Evolutionary conservation across 306 rosid species (phyloP).

Genomic region (Elaeagnus macrophylla): DNA sequence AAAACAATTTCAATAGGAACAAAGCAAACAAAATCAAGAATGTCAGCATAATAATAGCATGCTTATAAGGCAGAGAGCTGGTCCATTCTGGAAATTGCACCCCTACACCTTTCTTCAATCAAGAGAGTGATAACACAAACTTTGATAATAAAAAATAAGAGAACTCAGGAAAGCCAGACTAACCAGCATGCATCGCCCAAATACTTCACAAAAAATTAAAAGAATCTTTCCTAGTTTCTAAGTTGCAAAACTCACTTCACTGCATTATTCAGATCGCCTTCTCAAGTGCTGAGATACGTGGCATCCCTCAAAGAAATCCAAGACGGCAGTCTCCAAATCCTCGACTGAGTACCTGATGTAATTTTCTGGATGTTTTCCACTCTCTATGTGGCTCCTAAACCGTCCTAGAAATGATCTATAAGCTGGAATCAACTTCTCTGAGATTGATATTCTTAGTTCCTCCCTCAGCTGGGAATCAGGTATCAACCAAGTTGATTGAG

Average conservation of each 20-base stretch:
- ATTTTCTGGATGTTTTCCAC: conserved; percentile 90
- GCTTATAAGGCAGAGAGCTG: conserved; percentile 71
- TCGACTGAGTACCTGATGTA: conserved; percentile 89
- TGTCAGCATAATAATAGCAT: conserved; percentile 49
- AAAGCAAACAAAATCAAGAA: conserved; percentile 58
- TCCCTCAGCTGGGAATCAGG: conserved; percentile 92
- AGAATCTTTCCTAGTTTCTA: conserved; percentile 74
- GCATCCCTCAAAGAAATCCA: conserved; percentile 87
- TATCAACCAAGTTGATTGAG: conserved; percentile 77
- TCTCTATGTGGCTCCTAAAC: conserved; percentile 82
- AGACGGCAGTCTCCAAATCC: conserved; percentile 66
- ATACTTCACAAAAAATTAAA: conserved; percentile 68
- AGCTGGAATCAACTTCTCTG: conserved; percentile 85
- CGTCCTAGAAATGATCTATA: conserved; percentile 91
- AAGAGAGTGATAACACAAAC: conserved; percentile 23
- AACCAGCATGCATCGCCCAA: conserved; percentile 39
- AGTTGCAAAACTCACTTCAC: conserved; percentile 38
- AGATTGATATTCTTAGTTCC: conserved; percentile 76
- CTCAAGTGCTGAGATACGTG: conserved; percentile 65
- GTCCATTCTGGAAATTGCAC: conserved; percentile 22
- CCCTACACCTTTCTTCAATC: conserved; percentile 16
- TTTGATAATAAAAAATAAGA: conserved; percentile 20
- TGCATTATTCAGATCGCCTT: conserved; percentile 67
- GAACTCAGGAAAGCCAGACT: conserved; percentile 35
- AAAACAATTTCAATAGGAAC: conserved; percentile 70